Evolutionary conservation across 2,329 filamentous ascomycete species (phyloP), one percentile per base, ranked within the genome.

Genomic region (Monascus ruber): DNA sequence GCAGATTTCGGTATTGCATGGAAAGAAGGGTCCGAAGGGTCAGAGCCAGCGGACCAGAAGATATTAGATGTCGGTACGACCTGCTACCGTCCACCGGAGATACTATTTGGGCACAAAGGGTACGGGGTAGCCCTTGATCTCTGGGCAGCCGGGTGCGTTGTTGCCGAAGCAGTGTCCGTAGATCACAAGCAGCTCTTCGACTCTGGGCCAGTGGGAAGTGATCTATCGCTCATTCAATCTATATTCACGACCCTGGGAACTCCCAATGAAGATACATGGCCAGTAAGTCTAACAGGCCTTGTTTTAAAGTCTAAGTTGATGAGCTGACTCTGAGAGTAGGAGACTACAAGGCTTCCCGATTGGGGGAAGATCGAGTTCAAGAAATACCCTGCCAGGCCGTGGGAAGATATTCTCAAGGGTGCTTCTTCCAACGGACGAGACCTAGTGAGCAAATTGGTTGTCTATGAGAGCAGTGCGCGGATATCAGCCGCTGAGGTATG

Each of bases 51-150:
- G 6, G 58, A 76, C 39, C 53, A 70, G 39, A 96, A 96, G 62
- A 83, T 94, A 38, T 81, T 91, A 5, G 93, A 98, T 58, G 84
- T 98, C 25, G 91, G 91, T 29, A 96, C 89, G 1, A 89, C 88
- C 0, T 77, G 83, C 36, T 98, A 98, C 63, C 79, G 93, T 17
- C 76, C 89, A 0, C 91, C 91, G 0, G 93, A 98, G 55, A 75
- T 88, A 1, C 70, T 98, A 5, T 96, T 98, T 56, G 91, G 87
- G 0, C 73, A 88, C 58, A 77, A 73, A 36, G 65, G 69, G 0
- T 98, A 98, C 55, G 75, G 73, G 2, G 59, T 74, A 0, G 70
- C 75, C 6, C 72, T 96, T 2, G 91, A 98, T 59, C 78, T 96
- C 64, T 98, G 93, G 91, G 83, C 80, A 4, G 74, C 83, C 0